Evolutionary conservation across 805 yeast species (phyloP).

Genomic region (Wickerhamomyces chambardii): DNA sequence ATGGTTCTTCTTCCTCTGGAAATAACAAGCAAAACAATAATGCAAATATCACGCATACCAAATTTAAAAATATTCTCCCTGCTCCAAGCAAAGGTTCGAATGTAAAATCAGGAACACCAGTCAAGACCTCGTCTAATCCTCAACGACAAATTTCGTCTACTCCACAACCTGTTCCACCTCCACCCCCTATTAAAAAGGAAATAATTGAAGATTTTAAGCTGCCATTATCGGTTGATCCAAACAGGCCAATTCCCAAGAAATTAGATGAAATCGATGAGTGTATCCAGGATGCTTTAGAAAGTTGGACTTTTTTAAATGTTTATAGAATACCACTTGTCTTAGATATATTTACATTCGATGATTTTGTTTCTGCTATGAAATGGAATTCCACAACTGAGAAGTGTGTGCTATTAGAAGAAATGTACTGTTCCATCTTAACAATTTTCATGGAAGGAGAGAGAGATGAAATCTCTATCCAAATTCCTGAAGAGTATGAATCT

Average conservation of each 20-base stretch:
- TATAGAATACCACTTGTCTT: slow-evolving; percentile 54
- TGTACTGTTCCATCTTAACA: slow-evolving; percentile 57
- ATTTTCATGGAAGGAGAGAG: slow-evolving; percentile 39
- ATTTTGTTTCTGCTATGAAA: slow-evolving; percentile 41
- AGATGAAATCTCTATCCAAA: slow-evolving; percentile 22
- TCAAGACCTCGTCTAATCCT: background rate
- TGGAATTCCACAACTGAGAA: slow-evolving; percentile 38
- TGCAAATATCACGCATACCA: too few species aligned
- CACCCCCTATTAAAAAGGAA: slow-evolving; percentile 8
- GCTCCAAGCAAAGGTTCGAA: background rate
- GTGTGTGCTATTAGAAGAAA: slow-evolving; percentile 51
- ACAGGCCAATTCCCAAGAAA: slow-evolving; percentile 13
- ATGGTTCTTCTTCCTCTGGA: too few species aligned
- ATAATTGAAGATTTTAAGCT: slow-evolving; percentile 14
- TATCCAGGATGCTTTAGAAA: slow-evolving; percentile 42
- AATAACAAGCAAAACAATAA: too few species aligned
- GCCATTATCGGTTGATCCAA: slow-evolving; percentile 8
- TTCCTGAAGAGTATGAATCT: slow-evolving; percentile 15
- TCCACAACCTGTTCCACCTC: slow-evolving; percentile 1
- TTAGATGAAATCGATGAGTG: slow-evolving; percentile 8
- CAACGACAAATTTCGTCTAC: background rate
- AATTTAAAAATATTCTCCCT: background rate
- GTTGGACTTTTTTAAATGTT: slow-evolving; percentile 70
- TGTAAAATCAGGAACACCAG: too few species aligned
- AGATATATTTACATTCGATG: slow-evolving; percentile 78